Conservation (phyloP, 768 basidiomycete species). For the Tricholomella constricta region DNA sequence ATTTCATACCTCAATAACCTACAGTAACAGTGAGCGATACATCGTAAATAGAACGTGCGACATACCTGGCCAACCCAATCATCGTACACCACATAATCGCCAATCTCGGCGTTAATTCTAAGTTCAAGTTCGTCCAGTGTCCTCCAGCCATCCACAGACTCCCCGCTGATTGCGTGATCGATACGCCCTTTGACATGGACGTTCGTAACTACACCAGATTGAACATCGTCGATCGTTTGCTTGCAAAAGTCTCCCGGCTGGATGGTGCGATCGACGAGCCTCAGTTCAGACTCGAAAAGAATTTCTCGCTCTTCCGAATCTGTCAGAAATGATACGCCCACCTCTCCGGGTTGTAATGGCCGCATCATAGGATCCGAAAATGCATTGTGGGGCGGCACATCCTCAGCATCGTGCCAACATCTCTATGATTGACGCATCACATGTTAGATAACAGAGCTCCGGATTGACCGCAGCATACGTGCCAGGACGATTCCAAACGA, state of each 20-base stretch:
- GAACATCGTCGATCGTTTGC: constrained; percentile 69
- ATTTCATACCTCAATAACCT: constrained; percentile 75
- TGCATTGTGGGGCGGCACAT: constrained; percentile 47
- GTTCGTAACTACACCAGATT: constrained; percentile 73
- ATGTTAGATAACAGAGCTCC: neutral
- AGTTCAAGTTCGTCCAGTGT: constrained; percentile 57
- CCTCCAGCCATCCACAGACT: constrained; percentile 64
- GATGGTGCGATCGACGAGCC: constrained; percentile 75
- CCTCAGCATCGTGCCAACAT: constrained; percentile 89
- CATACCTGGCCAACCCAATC: constrained; percentile 91
- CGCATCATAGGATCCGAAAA: constrained; percentile 73
- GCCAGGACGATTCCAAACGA: constrained; percentile 70
- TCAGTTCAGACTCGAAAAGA: constrained; percentile 65
- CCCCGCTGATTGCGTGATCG: constrained; percentile 72
- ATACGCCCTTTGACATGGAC: constrained; percentile 65
- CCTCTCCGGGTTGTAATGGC: constrained; percentile 75
- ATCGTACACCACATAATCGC: constrained; percentile 80
- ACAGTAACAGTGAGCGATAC: constrained; percentile 1
- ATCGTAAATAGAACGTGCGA: constrained; percentile 3
- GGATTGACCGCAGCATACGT: constrained; percentile 19
- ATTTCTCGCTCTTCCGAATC: constrained; percentile 61
- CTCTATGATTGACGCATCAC: constrained; percentile 47
- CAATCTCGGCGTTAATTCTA: constrained; percentile 64
- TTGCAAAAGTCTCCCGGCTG: constrained; percentile 84
- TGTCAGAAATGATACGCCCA: constrained; percentile 73